phyloP scores from a whole-genome alignment of 2,329 filamentous ascomycete species.

The Fusarium odoratissimum region DNA sequence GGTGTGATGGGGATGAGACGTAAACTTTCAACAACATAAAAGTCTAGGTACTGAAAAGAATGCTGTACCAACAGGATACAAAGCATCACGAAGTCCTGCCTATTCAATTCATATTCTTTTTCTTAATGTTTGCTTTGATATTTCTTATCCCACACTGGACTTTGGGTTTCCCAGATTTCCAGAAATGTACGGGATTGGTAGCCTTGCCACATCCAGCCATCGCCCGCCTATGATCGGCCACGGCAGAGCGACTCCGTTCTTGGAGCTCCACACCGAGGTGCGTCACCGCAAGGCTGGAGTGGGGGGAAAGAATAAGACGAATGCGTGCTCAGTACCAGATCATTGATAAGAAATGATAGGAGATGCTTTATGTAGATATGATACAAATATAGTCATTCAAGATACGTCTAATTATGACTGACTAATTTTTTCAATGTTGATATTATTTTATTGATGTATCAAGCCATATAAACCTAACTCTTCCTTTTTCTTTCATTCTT shows the following conservation, averaged over 20 bases:
- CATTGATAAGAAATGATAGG: background rate
- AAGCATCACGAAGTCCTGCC: too few species aligned
- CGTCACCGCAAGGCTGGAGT: slow-evolving; percentile 39
- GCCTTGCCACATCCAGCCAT: slow-evolving; percentile 14
- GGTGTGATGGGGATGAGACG: background rate
- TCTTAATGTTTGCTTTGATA: background rate
- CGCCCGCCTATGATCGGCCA: slow-evolving; percentile 12
- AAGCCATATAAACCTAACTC: background rate
- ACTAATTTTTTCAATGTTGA: background rate
- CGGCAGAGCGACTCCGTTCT: background rate
- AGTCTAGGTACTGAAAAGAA: background rate
- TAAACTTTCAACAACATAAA: slow-evolving; percentile 3
- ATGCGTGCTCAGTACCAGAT: background rate
- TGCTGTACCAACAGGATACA: background rate
- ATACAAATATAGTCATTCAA: background rate
- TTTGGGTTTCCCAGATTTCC: background rate
- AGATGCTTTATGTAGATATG: background rate
- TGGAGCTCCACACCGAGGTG: background rate
- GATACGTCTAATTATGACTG: background rate
- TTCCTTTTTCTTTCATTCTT: background rate
- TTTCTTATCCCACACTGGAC: background rate
- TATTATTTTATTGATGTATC: background rate
- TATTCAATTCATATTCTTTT: background rate
- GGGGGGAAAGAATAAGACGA: slow-evolving; percentile 13
- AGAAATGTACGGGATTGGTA: background rate